Evolutionary conservation across 192 early-diverging fungal genomes (phyloP), one percentile per base, ranked within the genome.

Genomic region (Rhizophagus clarus): DNA sequence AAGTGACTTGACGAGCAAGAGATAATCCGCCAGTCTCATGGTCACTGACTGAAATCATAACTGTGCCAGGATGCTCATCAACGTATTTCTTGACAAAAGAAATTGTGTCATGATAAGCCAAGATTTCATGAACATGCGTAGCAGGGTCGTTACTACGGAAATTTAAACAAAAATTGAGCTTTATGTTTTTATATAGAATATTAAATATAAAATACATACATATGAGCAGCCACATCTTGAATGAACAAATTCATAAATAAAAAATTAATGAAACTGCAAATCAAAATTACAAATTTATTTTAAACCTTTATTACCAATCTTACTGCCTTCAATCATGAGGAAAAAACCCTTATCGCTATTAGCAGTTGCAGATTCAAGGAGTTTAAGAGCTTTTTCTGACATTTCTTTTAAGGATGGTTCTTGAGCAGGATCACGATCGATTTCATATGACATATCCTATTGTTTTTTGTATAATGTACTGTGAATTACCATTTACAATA

Each of bases 21-120:
- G 95, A 90, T 28, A 99, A 88, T 3, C 98, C 98, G 56, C 98
- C 98, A 0, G 98, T 99, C 85, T 99, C 98, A 84, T 99, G 98
- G 85, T 99, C 98, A 28, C 90, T 91, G 28, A 85, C 92, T 62
- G 95, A 97, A 49, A 99, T 94, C 90, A 99, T 87, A 49, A 98
- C 87, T 0, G 96, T 97, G 79, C 91, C 93, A 4, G 94, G 92
- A 83, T 98, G 88, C 10, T 83, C 76, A 56, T 94, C 88, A 29
- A 98, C 92, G 83, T 88, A 99, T n/a, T 90, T 80, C 72, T 90
- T 93, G 47, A 95, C 94, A 29, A 89, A 84, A 2, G 81, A 74
- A 22, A 98, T 81, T 0, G 94, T 90, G 14, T 94, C 84, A 83
- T 98, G 92, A 85, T 98, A 99, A 3, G 91, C 95, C 12, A 96